Evolutionary conservation across 768 basidiomycete species (phyloP).

Genomic region (Suillus variegatus): DNA sequence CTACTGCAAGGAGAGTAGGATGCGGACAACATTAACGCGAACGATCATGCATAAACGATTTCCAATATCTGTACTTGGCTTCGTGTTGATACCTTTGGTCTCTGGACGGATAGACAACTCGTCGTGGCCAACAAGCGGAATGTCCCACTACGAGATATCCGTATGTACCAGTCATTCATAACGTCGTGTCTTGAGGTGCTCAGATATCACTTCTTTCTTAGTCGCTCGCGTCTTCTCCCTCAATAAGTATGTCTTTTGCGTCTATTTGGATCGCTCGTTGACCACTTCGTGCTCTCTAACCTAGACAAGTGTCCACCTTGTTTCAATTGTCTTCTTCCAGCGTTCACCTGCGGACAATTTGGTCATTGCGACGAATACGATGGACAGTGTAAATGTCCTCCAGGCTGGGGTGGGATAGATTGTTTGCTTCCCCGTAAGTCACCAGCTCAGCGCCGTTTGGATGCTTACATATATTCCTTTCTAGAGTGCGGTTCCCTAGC

Average conservation of each 20-base stretch:
- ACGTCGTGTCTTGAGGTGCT: not conserved
- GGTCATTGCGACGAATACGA: conserved; percentile 89
- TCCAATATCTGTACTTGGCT: not conserved
- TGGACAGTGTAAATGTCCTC: conserved; percentile 95
- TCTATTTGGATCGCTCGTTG: not conserved
- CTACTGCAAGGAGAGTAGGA: not conserved
- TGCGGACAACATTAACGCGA: not conserved
- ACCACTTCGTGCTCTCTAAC: not conserved
- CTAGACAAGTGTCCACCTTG: conserved; percentile 78
- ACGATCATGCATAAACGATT: not conserved
- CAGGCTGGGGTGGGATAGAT: conserved; percentile 97
- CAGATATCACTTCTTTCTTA: conserved; percentile 15
- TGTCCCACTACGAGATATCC: conserved; percentile 27
- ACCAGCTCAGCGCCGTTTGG: conserved; percentile 9
- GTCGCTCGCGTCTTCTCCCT: conserved; percentile 23
- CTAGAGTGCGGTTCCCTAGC: conserved; percentile 93
- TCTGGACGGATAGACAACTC: conserved; percentile 8
- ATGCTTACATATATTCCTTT: not conserved
- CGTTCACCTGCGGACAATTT: conserved; percentile 90
- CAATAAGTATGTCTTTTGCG: conserved; percentile 14
- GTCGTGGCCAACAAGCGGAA: conserved; percentile 10
- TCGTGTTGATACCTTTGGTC: conserved; percentile 4
- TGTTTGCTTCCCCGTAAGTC: conserved; percentile 87
- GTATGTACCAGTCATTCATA: conserved; percentile 16
- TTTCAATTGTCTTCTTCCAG: conserved; percentile 95